Conservation (phyloP, 768 basidiomycete genomes). For the Leccinum imitatum region DNA sequence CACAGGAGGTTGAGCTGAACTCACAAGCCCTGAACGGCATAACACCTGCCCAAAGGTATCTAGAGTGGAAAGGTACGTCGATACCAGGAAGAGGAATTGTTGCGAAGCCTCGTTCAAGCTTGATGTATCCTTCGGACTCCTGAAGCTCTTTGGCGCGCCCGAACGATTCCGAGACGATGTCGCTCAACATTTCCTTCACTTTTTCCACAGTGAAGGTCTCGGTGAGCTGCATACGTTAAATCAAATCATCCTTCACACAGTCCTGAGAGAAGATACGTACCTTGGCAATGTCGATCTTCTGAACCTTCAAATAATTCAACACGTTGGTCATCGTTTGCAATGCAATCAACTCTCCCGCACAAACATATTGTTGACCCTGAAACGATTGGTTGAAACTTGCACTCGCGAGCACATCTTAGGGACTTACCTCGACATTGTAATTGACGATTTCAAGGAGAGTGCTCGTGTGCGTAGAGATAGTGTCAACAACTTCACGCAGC, state of each 20-base stretch:
- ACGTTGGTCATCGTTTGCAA: conserved; percentile 95
- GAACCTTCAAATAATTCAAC: conserved; percentile 91
- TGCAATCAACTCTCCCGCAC: conserved; percentile 93
- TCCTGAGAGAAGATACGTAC: conserved; percentile 35
- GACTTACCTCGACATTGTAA: conserved; percentile 82
- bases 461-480: conserved; percentile 72
- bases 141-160: conserved; percentile 76
- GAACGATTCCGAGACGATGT: conserved; percentile 85
- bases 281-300: conserved; percentile 93
- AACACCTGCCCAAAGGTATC: conserved; percentile 98
- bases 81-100: conserved; percentile 95
- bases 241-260: background rate
- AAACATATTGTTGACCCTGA: conserved; percentile 99
- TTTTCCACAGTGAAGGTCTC: conserved; percentile 88
- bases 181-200: conserved; percentile 92
- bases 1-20: conserved; percentile 31
- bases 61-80: conserved; percentile 99
- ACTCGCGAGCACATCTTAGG: background rate
- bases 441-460: conserved; percentile 97
- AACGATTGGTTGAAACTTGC: conserved; percentile 6
- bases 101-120: conserved; percentile 94
- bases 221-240: conserved; percentile 57
- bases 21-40: conserved; percentile 95
- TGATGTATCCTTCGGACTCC: conserved; percentile 82
- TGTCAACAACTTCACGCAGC: conserved; percentile 95